Evolutionary conservation across 176 grass and related monocot genomes (phyloP).

Genomic region (Oryza rufipogon): DNA sequence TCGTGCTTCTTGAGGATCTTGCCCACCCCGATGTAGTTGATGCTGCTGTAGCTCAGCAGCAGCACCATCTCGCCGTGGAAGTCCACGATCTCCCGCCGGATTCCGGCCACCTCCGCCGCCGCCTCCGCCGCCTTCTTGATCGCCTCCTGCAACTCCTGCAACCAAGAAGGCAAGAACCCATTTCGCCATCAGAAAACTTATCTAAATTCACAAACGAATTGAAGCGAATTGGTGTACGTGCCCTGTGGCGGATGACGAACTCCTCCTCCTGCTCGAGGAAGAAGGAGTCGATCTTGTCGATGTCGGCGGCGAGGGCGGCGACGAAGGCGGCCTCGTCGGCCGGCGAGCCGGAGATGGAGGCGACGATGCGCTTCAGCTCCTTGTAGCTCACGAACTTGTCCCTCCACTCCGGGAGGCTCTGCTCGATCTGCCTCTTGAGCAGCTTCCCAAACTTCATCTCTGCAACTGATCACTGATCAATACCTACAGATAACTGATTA

Average conservation of each 20-base stretch:
- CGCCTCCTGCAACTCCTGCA: constrained; percentile 60
- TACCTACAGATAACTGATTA: background rate
- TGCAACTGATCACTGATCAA: background rate
- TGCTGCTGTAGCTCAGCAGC: constrained; percentile 90
- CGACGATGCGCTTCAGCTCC: constrained; percentile 78
- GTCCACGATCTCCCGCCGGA: constrained; percentile 69
- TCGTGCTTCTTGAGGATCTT: constrained; percentile 98
- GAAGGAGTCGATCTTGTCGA: constrained; percentile 82
- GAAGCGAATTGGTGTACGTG: background rate
- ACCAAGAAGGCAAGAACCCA: background rate
- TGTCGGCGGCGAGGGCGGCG: constrained; percentile 56
- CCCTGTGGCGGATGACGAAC: constrained; percentile 76
- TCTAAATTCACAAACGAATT: no score
- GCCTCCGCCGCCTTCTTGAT: constrained; percentile 44
- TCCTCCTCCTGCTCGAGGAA: constrained; percentile 96
- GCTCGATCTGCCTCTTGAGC: constrained; percentile 80
- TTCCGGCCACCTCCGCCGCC: constrained; percentile 40
- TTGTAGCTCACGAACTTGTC: constrained; percentile 85
- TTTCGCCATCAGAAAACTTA: background rate
- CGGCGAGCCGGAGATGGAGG: constrained; percentile 46
- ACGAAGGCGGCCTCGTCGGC: constrained; percentile 65
- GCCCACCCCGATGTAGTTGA: constrained; percentile 73
- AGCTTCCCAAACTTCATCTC: constrained; percentile 88
- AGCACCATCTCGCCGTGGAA: constrained; percentile 90
- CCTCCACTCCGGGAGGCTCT: constrained; percentile 78